Conservation (phyloP, 2,329 filamentous ascomycete genomes). For the Beauveria scarabaeidicola region DNA sequence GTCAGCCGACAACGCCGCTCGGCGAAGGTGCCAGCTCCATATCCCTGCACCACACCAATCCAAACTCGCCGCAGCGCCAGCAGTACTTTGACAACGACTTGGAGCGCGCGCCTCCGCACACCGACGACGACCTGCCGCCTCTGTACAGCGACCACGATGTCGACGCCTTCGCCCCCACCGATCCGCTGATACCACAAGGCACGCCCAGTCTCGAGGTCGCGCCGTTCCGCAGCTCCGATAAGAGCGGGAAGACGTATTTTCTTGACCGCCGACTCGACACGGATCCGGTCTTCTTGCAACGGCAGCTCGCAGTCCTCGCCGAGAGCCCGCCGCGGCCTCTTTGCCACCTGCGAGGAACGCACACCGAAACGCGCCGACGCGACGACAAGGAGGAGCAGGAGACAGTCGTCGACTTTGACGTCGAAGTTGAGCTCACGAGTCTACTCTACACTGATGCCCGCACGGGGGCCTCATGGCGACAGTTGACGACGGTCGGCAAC, state of each 20-base stretch:
- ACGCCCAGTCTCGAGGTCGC: slow-evolving; percentile 16
- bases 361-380: slow-evolving; percentile 36
- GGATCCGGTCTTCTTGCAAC: slow-evolving; percentile 34
- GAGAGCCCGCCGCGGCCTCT: slow-evolving; percentile 43
- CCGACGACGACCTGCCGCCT: slow-evolving; percentile 35
- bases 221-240: slow-evolving; percentile 23
- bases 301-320: slow-evolving; percentile 36
- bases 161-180: slow-evolving; percentile 11
- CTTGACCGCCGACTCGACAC: slow-evolving; percentile 37
- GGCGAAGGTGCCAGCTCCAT: slow-evolving; percentile 21
- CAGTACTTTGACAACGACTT: slow-evolving; percentile 30
- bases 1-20: slow-evolving; percentile 15
- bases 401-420: slow-evolving; percentile 49
- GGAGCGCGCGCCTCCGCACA: slow-evolving; percentile 21
- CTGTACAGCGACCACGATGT: slow-evolving; percentile 33
- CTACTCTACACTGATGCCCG: slow-evolving; percentile 42
- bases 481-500: slow-evolving; percentile 46
- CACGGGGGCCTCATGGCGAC: slow-evolving; percentile 31
- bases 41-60: slow-evolving; percentile 17
- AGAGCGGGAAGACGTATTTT: slow-evolving; percentile 31
- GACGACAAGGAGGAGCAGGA: slow-evolving; percentile 38
- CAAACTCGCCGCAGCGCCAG: slow-evolving; percentile 15
- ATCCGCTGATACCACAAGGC: slow-evolving; percentile 19
- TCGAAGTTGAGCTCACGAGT: slow-evolving; percentile 50
- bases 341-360: slow-evolving; percentile 45